Base-by-base conservation (phyloP, 2,329 filamentous ascomycete species). In the Paecilomyces formosus region DNA sequence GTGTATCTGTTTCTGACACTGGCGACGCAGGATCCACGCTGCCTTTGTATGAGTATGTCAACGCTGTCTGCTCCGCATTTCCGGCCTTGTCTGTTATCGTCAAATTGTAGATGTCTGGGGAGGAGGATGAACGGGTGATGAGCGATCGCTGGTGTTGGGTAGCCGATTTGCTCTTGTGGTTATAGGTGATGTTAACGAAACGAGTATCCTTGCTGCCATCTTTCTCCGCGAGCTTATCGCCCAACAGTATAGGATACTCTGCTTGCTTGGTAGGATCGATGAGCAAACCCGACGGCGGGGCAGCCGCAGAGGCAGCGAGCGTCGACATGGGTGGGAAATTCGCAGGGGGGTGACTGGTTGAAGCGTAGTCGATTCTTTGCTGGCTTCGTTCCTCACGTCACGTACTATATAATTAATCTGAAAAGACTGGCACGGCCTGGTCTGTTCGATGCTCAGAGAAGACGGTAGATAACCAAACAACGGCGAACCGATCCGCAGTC, bases 231-330 rank as follows among this genome's bases (percentile, higher is more conserved):
- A 79, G 65, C 60, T 69, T 71, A 52, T 78, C 75, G 15, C 77
- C 76, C 55, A 79, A 68, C 26, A 79, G 65, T 61, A 79, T 75
- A 22, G 76, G 76, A 62, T 78, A 79, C 56, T 79, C 77, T 55
- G 72, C 76, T 56, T 74, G 73, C 60, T 77, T 76, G 58, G 74
- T 74, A 33, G 75, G 76, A 65, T 78, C 76, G 61, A 78, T 72
- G 67, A 74, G 64, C 53, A 67, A 66, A 58, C 65, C 68, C 58
- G 67, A 60, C 22, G 70, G 64, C 51, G 72, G 57, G 28, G 58
- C 26, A 13, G 50, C 24, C 26, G 50, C 50, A 52, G 50, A 52
- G 50, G 50, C 50, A 22, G 50, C 50, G 22, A 52, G 50, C n/a
- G 50, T 28, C 26, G 50, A 52, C 50, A 52, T 52, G 50, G 21